Evolutionary conservation across 768 basidiomycete genomes (phyloP), one percentile per base, ranked within the genome.

Genomic region (Candolleomyces aberdarensis): DNA sequence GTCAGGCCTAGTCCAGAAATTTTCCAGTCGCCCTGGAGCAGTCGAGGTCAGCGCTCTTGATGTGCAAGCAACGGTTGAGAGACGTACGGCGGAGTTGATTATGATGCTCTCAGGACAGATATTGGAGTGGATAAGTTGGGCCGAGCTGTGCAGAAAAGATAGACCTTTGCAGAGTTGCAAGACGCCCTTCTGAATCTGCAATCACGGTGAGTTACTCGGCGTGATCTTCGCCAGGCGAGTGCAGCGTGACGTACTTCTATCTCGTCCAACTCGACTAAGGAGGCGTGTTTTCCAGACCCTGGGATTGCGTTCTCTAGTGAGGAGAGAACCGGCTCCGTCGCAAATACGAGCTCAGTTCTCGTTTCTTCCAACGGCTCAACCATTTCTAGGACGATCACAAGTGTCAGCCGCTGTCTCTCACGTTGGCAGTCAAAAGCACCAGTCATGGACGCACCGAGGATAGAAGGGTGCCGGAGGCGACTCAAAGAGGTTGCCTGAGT

Each of bases 311-410:
- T 78, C 56, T 88, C 84, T 13, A 99, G 81, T 1, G 93, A 92
- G 0, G 94, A 90, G 10, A 92, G 74, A 36, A 98, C 78, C 32
- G 89, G 89, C 69, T 99, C 97, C 0, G 97, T 97, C 8, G 96
- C 96, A 69, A 98, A 98, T 44, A 89, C 86, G 44, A 98, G 79
- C 66, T 96, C 92, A 41, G 78, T 89, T 59, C 96, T 80, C 0
- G 95, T 91, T 74, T 99, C 96, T 70, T 98, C 95, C 50, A 97
- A 76, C 26, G 97, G 96, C 74, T 99, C 97, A 31, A 96, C 95
- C 88, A 98, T 92, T 78, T 98, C 96, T 94, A 52, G 39, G 41
- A 50, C 67, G 43, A 19, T 56, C 22, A 19, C 31, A 48, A 1
- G n/a, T 44, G 19, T 49, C 48, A 44, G 15, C 59, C 31, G 50